phyloP scores from a whole-genome alignment of 495 filamentous ascomycete species.

The Penicillium coffeae region DNA sequence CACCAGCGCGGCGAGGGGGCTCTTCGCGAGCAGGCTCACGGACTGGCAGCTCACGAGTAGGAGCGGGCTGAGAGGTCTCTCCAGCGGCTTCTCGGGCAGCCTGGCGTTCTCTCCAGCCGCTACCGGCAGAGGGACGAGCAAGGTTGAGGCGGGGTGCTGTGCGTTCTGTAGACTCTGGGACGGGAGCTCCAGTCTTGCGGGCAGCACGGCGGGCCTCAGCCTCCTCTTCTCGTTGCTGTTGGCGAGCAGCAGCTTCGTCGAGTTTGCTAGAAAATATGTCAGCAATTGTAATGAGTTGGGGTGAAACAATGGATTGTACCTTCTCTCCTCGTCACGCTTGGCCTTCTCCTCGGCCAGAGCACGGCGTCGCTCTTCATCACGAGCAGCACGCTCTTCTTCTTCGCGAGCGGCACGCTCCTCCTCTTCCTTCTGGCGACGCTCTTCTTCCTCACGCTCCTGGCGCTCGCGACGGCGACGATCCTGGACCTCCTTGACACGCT shows the following conservation, averaged over 20 bases:
- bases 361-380: constrained; percentile 65
- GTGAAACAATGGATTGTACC: neutral
- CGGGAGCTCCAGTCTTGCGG: constrained; percentile 35
- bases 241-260: constrained; percentile 60
- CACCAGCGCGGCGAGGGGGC: constrained; percentile 28
- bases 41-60: constrained; percentile 27
- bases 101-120: constrained; percentile 82
- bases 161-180: constrained; percentile 49
- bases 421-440: constrained; percentile 70
- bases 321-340: constrained; percentile 75
- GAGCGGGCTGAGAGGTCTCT: constrained; percentile 23
- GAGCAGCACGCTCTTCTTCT: constrained; percentile 72
- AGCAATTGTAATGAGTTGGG: neutral
- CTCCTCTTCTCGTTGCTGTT: constrained; percentile 67
- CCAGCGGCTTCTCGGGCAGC: constrained; percentile 56
- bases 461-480: constrained; percentile 71
- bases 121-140: constrained; percentile 50
- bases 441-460: constrained; percentile 75
- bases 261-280: constrained; percentile 45
- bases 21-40: constrained; percentile 29
- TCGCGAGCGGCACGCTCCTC: constrained; percentile 75
- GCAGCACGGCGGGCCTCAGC: constrained; percentile 55
- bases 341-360: constrained; percentile 69
- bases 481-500: constrained; percentile 75
- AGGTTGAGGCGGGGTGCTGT: constrained; percentile 66